Base-by-base conservation (phyloP, 768 basidiomycete species). In the Russula ochroleuca region DNA sequence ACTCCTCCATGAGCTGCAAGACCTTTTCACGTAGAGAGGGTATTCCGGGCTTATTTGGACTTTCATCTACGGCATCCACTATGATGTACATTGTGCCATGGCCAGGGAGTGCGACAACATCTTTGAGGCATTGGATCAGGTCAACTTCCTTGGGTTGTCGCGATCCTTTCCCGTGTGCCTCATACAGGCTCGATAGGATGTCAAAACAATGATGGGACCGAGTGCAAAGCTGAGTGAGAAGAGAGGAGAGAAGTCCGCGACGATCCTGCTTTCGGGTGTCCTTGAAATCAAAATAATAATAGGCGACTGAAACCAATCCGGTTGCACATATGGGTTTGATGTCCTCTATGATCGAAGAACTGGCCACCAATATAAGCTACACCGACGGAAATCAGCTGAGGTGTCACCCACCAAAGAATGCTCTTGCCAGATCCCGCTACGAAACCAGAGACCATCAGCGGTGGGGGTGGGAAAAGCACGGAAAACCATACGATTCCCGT, bases 341-440 rank as follows among this genome's bases (percentile, higher is more conserved):
- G 40, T 61, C 59, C 31, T 61, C 11, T 11, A 60, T 52, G 13
- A 60, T 43, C 6, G 59, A 51, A 21, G 59, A 60, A 11, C 59
- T 60, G 19, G 28, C 21, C 2, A 19, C 38, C 11, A 45, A 53
- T 23, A 19, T 61, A 2, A 61, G 51, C 47, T 14, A 25, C 5
- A 1, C 19, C 25, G 13, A 57, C 58, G 7, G 10, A 51, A 59
- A 14, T 25, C 2, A 1, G 14, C 3, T 14, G 5, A 23, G 1
- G 14, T 10, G 21, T 33, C 2, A 13, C 40, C 21, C 33, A 61
- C 59, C 59, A 61, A 14, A 61, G 38, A 14, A 54, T 21, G 17
- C 60, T 61, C 23, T 61, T 61, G 10, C 60, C 60, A 0, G 60
- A 61, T 28, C 60, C 60, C 43, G 60, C 60, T 61, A 37, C 17